Evolutionary conservation across 192 early-diverging fungal genomes (phyloP), one percentile per base, ranked within the genome.

Genomic region (Coemansia sp.): DNA sequence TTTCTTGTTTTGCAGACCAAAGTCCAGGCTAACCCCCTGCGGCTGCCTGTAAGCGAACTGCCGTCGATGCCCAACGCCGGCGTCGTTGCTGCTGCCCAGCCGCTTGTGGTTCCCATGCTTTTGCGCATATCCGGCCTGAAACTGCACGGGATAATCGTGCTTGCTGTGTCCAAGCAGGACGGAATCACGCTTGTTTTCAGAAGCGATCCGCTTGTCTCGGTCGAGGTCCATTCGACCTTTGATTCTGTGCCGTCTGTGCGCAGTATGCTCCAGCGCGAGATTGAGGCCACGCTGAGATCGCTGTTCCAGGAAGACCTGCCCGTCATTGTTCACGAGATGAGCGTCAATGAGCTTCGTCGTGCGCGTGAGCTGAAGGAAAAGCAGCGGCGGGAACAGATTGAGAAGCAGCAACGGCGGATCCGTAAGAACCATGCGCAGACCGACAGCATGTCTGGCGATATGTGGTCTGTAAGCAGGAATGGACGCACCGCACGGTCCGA

Each of bases 101-200:
- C 98, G 1, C 86, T 99, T 2, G 89, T 98, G 0, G 95, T 99
- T 8, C 98, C 97, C 6, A 98, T 99, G 96, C 83, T 92, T 38
- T 76, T 99, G 45, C 87, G 93, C 53, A 95, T 99, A 40, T 91
- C 89, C 63, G 91, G 94, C 42, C 85, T 99, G 7, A 88, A 91
- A 56, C 75, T 99, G 14, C 84, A 92, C 14, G 98, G 97, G 0
- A 96, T 98, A 58, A 87, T 96, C 25, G 94, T 95, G 5, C 84
- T 99, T 20, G 97, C 95, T 0, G 93, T 99, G 2, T 95, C 95
- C 67, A 93, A 97, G 76, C 85, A 90, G 55, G 93, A 92, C 71
- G 98, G 98, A 25, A 90, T 98, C 25, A 98, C 97, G 0, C 85
- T 99, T 53, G 95, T 94, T 16, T 98, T 99, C 71, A 96, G 98